phyloP scores from a whole-genome alignment of 2,329 filamentous ascomycete genomes.

The Phialocephala sp. region DNA sequence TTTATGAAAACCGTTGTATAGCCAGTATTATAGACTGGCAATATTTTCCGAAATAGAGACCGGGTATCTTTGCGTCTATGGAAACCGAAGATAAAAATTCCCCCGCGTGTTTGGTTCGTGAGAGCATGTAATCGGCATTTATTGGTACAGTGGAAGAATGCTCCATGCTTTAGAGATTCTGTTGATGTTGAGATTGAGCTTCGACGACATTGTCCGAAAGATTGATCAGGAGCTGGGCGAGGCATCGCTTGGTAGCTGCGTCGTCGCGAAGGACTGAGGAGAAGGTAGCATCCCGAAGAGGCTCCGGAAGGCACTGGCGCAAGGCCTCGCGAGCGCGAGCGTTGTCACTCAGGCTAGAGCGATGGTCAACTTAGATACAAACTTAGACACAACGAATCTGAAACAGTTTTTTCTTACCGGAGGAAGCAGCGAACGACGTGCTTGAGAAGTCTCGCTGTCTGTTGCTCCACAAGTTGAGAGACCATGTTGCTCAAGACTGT shows the following conservation, averaged over 20 bases:
- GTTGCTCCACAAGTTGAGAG: slow-evolving; percentile 93
- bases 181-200: slow-evolving; percentile 39
- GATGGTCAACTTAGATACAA: slow-evolving; percentile 19
- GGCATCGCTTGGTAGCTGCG: slow-evolving; percentile 94
- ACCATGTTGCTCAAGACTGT: slow-evolving; percentile 99
- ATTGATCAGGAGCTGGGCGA: slow-evolving; percentile 96
- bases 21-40: slow-evolving; percentile 34
- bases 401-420: slow-evolving; percentile 62
- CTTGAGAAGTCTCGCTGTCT: slow-evolving; percentile 94
- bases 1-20: slow-evolving; percentile 37
- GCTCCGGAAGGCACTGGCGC: slow-evolving; percentile 93
- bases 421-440: slow-evolving; percentile 98
- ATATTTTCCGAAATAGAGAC: slow-evolving; percentile 38
- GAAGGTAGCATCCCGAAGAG: slow-evolving; percentile 98
- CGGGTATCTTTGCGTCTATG: slow-evolving; percentile 45
- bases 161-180: slow-evolving; percentile 23
- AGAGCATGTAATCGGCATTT: slow-evolving; percentile 33
- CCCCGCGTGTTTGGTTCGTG: slow-evolving; percentile 32
- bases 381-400: background rate
- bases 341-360: slow-evolving; percentile 84
- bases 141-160: slow-evolving; percentile 40
- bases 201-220: slow-evolving; percentile 83
- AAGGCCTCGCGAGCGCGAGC: slow-evolving; percentile 93
- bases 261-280: slow-evolving; percentile 95
- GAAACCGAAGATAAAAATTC: slow-evolving; percentile 41